These are phyloP conservation scores for Dendrobium chrysotoxum DNA, from an alignment of 106 monocot species.

Conservation along the genomic window DNA sequence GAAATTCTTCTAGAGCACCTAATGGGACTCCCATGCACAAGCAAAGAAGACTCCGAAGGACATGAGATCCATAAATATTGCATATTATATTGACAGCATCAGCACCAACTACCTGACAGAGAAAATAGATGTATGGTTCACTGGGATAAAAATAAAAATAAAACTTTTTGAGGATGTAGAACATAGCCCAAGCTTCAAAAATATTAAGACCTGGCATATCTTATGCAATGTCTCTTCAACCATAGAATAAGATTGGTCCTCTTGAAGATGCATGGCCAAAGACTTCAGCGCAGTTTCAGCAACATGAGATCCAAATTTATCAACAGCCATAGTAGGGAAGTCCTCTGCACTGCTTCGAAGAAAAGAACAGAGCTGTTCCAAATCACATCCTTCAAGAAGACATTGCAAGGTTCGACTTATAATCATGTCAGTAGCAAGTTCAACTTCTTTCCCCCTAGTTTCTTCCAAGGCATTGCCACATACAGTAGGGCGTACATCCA, in stretches of 20 bases:
- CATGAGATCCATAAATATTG: slow-evolving; percentile 82
- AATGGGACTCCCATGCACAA: slow-evolving; percentile 77
- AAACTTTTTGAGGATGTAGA: not conserved
- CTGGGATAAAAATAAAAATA: not conserved
- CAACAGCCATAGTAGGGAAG: slow-evolving; percentile 59
- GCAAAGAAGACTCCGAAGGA: slow-evolving; percentile 84
- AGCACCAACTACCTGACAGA: slow-evolving; percentile 48
- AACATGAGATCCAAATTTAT: slow-evolving; percentile 86
- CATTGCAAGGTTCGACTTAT: slow-evolving; percentile 70
- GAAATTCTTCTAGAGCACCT: slow-evolving; percentile 58
- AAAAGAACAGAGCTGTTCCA: slow-evolving; percentile 76
- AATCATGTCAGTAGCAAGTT: slow-evolving; percentile 67
- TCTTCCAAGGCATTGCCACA: slow-evolving; percentile 85
- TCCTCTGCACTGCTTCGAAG: slow-evolving; percentile 32
- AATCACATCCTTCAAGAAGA: slow-evolving; percentile 81
- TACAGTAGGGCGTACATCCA: slow-evolving; percentile 56
- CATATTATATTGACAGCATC: slow-evolving; percentile 59
- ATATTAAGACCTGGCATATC: slow-evolving; percentile 59
- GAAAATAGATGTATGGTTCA: slow-evolving; percentile 1
- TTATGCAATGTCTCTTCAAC: slow-evolving; percentile 59
- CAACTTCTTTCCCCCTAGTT: slow-evolving; percentile 81
- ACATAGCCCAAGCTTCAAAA: not conserved
- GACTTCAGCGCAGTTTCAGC: slow-evolving; percentile 77
- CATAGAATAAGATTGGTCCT: slow-evolving; percentile 37
- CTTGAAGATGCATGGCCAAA: slow-evolving; percentile 53